These are phyloP conservation scores for Linaria vulgaris DNA, from an alignment of 257 asterid species.

Conservation along the genomic window DNA sequence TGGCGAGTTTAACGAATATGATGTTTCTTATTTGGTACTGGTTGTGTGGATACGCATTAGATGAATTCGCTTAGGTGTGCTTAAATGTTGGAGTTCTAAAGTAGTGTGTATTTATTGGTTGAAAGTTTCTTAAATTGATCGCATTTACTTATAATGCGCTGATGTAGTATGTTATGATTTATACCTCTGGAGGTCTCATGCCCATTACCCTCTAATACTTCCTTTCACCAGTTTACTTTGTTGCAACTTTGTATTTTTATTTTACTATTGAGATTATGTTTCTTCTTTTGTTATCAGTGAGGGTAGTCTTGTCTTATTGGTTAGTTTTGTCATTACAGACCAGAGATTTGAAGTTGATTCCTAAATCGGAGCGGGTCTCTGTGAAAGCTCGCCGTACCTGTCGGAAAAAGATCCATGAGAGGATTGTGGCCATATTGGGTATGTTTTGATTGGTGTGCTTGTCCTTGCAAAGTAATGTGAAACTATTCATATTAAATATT, in stretches of 20 bases:
- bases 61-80: background rate
- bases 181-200: background rate
- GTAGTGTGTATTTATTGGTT: too few relatives aligned
- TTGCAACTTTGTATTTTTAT: slow-evolving; percentile 10
- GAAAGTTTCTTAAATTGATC: too few relatives aligned
- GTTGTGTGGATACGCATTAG: too few relatives aligned
- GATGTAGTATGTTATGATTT: too few relatives aligned
- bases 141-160: too few relatives aligned
- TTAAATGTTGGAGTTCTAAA: background rate
- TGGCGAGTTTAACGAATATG: background rate
- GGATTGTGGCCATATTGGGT: slow-evolving; percentile 73
- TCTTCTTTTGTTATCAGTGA: background rate
- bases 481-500: slow-evolving; percentile 10
- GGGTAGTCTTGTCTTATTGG: slow-evolving; percentile 15
- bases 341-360: slow-evolving; percentile 73
- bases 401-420: slow-evolving; percentile 82
- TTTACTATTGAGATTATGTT: background rate
- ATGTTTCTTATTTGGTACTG: background rate
- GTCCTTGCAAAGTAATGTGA: background rate
- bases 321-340: slow-evolving; percentile 50
- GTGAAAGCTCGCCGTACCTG: slow-evolving; percentile 64
- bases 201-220: background rate
- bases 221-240: slow-evolving; percentile 1
- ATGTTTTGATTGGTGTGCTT: slow-evolving; percentile 23
- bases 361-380: slow-evolving; percentile 47